Evolutionary conservation across 768 basidiomycete species (phyloP), one percentile per base, ranked within the genome.

Genomic region (Thelephora ganbajun): DNA sequence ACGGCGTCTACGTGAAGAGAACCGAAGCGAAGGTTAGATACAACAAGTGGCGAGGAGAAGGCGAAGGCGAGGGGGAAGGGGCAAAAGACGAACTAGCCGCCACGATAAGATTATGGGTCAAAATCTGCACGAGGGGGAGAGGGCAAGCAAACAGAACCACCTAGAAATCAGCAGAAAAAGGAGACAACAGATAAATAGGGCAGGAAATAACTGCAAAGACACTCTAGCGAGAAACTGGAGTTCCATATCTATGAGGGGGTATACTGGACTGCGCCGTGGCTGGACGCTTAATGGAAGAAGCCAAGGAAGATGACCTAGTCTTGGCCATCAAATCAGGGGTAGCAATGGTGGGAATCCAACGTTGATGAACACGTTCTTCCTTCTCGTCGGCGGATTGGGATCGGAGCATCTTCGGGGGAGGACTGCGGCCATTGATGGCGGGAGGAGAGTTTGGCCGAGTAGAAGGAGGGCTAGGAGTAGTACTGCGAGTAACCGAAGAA

Each of bases 401-500:
- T 16, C 39, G 6, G 12, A 41, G 7, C 39, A 41, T 41, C 14
- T 41, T 41, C 22, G 16, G 36, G 5, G 36, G 39, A 16, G 39
- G 22, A 16, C 18, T 18, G 16, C 22, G 16, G 14, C 22, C 9
- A 41, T 16, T 18, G 18, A 41, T 6, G 4, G 39, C 39, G 39
- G 39, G 39, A 18, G 39, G 39, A 11, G 39, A 41, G 39, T n/a
- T 41, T 7, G 39, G 39, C 39, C 39, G 6, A 16, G 39, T 41
- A 22, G 39, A 41, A 11, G 39, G 39, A 5, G 39, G 39, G 22
- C 39, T 41, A 11, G 59, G 59, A 6, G 59, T 60, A 1, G 58
- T 58, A 42, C 60, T 51, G n/a, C 57, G 57, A 18, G 53, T 50
- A 49, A 53, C 48, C 36, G 55, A 49, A 6, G 54, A 33, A n/a